Evolutionary conservation across 192 early-diverging fungal species (phyloP), one percentile per base, ranked within the genome.

Genomic region (Coemansia sp.): DNA sequence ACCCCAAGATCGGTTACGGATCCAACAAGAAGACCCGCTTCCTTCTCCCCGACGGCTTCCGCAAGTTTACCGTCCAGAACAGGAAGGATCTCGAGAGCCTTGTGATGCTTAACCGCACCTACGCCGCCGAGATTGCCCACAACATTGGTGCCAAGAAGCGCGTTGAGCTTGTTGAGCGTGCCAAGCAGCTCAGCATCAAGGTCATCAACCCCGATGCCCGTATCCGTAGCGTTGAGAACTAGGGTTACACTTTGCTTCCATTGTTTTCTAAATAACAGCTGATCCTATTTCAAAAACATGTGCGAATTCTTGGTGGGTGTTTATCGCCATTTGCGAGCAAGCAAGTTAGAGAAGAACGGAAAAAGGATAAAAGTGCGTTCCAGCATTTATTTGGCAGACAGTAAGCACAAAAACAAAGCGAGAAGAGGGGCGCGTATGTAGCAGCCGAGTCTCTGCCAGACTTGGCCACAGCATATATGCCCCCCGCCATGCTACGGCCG

Each of bases 1-100:
- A 98, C 93, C 95, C 98, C 87, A 98, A 97, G 90, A 99, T 99
- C 73, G 98, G 98, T 86, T 99, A 96, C 84, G 98, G 98, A 76
- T 94, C 96, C 81, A 95, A 94, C 90, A 88, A 88, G 86, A 91
- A 92, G 75, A 97, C 96, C 82, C 94, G 96, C 66, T 93, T 96
- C 90, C 80, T 98, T 71, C 86, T 98, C 68, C 98, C 98, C 75
- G 91, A 92, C 85, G 98, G 98, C 65, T 99, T 99, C 95, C 94
- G 93, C 87, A 99, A 99, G 89, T 97, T 96, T 88, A 72, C 93
- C 21, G 89, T 99, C 80, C 85, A 87, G 85, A 98, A 98, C 90
- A 86, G 89, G 64, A 73, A 78, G 72, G 98, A 99, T 72, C 89
- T 99, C 69, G 93, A 98, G 84, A 78, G 96, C 56, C 89, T 99